A percentile compares a stretch with the other conserved stretches of the same genome.
phyloP scores from a whole-genome alignment of 2,329 filamentous ascomycete species.

The Fusarium burgessii region DNA sequence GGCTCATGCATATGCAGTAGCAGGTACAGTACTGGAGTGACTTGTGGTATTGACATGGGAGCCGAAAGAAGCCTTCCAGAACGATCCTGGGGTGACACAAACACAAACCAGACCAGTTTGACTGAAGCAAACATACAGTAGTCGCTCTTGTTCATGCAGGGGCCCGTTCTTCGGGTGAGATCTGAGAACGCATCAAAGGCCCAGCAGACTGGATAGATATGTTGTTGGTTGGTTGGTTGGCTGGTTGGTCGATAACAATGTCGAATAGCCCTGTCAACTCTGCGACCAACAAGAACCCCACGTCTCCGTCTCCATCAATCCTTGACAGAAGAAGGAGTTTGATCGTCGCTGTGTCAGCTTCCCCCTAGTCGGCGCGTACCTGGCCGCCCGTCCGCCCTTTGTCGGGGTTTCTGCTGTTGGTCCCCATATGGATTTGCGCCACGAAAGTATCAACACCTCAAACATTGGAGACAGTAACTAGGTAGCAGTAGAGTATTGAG shows the following conservation, averaged over 20 bases:
- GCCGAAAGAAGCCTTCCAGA: constrained; percentile 42
- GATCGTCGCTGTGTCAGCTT: constrained; percentile 32
- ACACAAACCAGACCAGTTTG: constrained; percentile 14
- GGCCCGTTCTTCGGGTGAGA: constrained; percentile 15
- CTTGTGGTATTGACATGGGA: constrained; percentile 14
- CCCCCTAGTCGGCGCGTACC: constrained; percentile 2
- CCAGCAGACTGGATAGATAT: constrained; percentile 16
- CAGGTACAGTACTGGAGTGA: not conserved
- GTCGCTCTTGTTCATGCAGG: constrained; percentile 23
- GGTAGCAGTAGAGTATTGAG: not conserved
- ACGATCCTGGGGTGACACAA: constrained; percentile 24
- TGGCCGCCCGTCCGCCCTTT: constrained; percentile 3
- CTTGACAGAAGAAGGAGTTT: constrained; percentile 12
- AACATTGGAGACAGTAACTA: constrained; percentile 14
- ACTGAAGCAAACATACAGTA: constrained; percentile 8
- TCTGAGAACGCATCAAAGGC: constrained; percentile 13
- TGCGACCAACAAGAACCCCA: constrained; percentile 18
- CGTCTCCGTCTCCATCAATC: constrained; percentile 18
- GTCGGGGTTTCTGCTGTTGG: constrained; percentile 7
- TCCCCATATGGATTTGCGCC: constrained; percentile 5
- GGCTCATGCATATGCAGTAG: constrained; percentile 20
- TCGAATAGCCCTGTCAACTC: constrained; percentile 8
- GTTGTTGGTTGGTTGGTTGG: constrained; percentile 16
- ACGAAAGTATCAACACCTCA: constrained; percentile 24
- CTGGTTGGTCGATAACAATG: not conserved